Base-by-base conservation (phyloP, 192 early-diverging fungal genomes). In the Podila epicladia region DNA sequence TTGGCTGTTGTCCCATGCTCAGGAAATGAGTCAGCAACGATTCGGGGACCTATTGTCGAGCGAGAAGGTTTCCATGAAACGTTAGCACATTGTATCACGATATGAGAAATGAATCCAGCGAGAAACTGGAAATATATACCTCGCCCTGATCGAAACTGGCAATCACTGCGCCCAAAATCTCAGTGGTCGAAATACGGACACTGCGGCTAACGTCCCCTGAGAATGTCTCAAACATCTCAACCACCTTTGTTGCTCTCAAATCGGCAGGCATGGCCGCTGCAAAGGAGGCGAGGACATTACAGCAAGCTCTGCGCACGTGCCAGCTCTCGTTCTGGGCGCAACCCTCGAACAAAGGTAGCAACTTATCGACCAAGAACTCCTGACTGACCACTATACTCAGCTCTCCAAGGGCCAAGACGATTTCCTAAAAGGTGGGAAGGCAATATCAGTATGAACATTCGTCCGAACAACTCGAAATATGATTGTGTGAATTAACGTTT, bases 161-260 rank as follows among this genome's bases (percentile, higher is more conserved):
- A 68, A 90, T 89, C 13, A 90, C 66, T 65, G 89, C 86, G 26
- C 89, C 89, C n/a, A 87, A 69, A 13, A 90, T 82, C 53, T 90
- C 89, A 22, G 84, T 86, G 24, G 87, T 68, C 11, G 87, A 80
- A 32, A 84, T 89, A 19, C 87, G 74, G 9, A 90, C 89, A 64
- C 84, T 89, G 29, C 84, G 72, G 28, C 86, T 86, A 8, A 87
- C 84, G 71, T 90, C 89, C 20, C 82, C 84, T 20, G 82, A 83
- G 48, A 90, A 90, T 24, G 74, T 49, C 7, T 87, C 83, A 26
- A 87, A 86, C 22, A 84, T 83, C 58, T 87, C 85, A 20, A 85
- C 80, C 0, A 84, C 87, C 9, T 85, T 71, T 7, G 63, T 67
- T 2, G 77, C 62, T 48, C 82, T 86, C 68, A 85, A 64, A 20